Conservation (phyloP, 208 protist species). For the Naegleria lovaniensis region DNA sequence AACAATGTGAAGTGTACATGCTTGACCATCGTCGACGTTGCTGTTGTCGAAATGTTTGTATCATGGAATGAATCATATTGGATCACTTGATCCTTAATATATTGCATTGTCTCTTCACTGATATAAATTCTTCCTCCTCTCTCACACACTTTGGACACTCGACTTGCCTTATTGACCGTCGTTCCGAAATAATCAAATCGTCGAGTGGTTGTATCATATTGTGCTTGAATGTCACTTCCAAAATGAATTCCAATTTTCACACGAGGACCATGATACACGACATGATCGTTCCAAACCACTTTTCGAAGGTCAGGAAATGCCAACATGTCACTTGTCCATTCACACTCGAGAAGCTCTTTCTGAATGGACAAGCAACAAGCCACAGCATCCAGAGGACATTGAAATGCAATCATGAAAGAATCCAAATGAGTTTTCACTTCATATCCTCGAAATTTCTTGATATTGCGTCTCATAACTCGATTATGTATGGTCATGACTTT, state of each 20-base stretch:
- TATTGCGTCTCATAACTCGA: not conserved
- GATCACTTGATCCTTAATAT: too few species aligned
- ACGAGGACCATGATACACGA: not conserved
- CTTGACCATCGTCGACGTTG: too few species aligned
- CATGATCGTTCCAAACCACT: not conserved
- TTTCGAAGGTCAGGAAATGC: not conserved
- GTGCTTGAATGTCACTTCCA: not conserved
- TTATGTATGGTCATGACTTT: not conserved
- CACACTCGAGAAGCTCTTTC: not conserved
- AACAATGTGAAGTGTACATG: too few species aligned
- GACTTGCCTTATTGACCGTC: too few species aligned
- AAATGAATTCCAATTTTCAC: slow-evolving; percentile 9
- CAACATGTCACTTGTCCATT: not conserved
- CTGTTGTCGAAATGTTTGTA: too few species aligned
- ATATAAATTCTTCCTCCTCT: not conserved
- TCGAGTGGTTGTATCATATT: slow-evolving; percentile 7
- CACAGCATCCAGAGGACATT: not conserved
- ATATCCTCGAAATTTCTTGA: not conserved
- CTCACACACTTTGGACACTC: too few species aligned
- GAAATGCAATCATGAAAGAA: not conserved
- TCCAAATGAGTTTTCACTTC: not conserved
- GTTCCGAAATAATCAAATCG: slow-evolving; percentile 23
- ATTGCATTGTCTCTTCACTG: too few species aligned
- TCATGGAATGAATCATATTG: too few species aligned
- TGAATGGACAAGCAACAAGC: not conserved